Percentiles rank a stretch among this genome's conserved stretches.
Evolutionary conservation across 1,284 basidiomycete species (phyloP).

Genomic region (Trametes sp.): DNA sequence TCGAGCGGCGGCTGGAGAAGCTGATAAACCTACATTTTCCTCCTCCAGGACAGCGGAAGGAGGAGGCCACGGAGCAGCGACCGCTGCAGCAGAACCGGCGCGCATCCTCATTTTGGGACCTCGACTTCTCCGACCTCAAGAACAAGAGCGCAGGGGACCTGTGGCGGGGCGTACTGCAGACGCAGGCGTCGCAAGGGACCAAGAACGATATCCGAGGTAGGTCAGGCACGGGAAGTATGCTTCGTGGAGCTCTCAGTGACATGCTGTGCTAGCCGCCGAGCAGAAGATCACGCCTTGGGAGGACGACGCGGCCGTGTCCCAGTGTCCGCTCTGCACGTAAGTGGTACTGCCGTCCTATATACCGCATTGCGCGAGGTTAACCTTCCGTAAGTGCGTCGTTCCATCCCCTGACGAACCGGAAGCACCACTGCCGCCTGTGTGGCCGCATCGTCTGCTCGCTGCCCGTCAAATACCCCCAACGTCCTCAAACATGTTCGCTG

Average conservation of each 20-base stretch:
- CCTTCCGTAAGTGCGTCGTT: conserved; percentile 70
- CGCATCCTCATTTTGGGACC: conserved; percentile 73
- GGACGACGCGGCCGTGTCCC: conserved; percentile 76
- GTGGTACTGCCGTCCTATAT: conserved; percentile 40
- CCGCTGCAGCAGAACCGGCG: conserved; percentile 47
- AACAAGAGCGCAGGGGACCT: conserved; percentile 68
- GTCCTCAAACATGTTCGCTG: conserved; percentile 75
- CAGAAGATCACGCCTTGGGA: conserved; percentile 97
- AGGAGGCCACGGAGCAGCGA: conserved; percentile 32
- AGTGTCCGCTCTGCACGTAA: conserved; percentile 88
- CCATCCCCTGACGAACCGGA: conserved; percentile 89
- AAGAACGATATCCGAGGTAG: conserved; percentile 68
- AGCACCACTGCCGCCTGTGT: conserved; percentile 97
- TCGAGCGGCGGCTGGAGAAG: conserved; percentile 87
- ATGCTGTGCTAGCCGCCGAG: conserved; percentile 68
- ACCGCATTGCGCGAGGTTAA: background rate
- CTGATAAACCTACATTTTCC: conserved; percentile 87
- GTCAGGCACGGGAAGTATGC: conserved; percentile 21
- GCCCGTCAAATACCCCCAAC: conserved; percentile 77
- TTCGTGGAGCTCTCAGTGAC: conserved; percentile 16
- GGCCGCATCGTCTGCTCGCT: conserved; percentile 93
- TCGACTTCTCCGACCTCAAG: conserved; percentile 59
- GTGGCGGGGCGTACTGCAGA: conserved; percentile 64
- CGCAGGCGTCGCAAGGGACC: conserved; percentile 47
- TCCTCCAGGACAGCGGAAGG: conserved; percentile 35